Percentiles rank a stretch among this genome's conserved stretches.
Evolutionary conservation across 768 basidiomycete species (phyloP).

Genomic region (Mycena haematopus): DNA sequence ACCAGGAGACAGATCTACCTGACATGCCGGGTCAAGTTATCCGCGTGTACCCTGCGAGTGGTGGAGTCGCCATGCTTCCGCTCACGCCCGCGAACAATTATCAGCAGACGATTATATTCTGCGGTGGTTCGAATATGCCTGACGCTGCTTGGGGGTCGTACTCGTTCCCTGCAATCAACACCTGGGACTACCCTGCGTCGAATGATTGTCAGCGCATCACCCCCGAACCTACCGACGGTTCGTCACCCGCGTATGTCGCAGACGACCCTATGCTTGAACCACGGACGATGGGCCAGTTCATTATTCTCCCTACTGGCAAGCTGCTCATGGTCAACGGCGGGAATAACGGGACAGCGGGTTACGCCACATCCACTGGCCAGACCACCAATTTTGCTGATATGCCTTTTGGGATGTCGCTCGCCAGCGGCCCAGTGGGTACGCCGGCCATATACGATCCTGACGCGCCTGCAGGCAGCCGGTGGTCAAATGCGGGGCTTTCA

Average conservation of each 20-base stretch:
- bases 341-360: slow-evolving; percentile 87
- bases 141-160: slow-evolving; percentile 65
- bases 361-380: slow-evolving; percentile 63
- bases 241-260: slow-evolving; percentile 61
- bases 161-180: slow-evolving; percentile 65
- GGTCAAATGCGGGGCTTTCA: slow-evolving; percentile 70
- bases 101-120: slow-evolving; percentile 85
- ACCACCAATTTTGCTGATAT: slow-evolving; percentile 53
- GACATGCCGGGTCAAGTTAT: slow-evolving; percentile 76
- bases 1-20: slow-evolving; percentile 68
- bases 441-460: slow-evolving; percentile 88
- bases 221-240: slow-evolving; percentile 80
- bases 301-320: slow-evolving; percentile 79
- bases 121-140: slow-evolving; percentile 83
- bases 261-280: slow-evolving; percentile 80
- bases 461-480: slow-evolving; percentile 71
- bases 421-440: slow-evolving; percentile 76
- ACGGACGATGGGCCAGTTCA: slow-evolving; percentile 92
- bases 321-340: slow-evolving; percentile 87
- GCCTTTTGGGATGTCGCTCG: slow-evolving; percentile 77
- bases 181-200: slow-evolving; percentile 74
- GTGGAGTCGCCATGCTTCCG: slow-evolving; percentile 88
- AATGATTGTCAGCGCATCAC: slow-evolving; percentile 82
- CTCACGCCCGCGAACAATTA: slow-evolving; percentile 91
- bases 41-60: slow-evolving; percentile 90